Conservation (phyloP, 78 protist genomes). For the Speleostelium caveatum region DNA sequence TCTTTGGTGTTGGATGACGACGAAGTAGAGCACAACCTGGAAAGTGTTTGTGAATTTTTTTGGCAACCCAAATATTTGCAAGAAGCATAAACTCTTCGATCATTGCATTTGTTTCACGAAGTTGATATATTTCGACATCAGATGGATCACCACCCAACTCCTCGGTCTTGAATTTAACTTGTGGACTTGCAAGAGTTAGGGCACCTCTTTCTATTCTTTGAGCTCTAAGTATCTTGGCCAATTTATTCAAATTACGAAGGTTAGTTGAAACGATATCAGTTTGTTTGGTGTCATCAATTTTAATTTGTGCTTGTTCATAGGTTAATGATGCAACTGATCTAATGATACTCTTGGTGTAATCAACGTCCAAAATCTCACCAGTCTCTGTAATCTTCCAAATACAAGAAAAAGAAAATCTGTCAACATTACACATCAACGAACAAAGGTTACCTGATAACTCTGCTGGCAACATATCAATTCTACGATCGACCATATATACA, state of each 20-base stretch:
- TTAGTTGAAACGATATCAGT: constrained; percentile 24
- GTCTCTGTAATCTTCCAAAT: constrained; percentile 76
- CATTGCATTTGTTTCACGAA: constrained; percentile 83
- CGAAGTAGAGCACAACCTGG: constrained; percentile 92
- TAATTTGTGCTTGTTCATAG: constrained; percentile 91
- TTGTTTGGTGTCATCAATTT: constrained; percentile 59
- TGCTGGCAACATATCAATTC: constrained; percentile 94
- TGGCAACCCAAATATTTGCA: constrained; percentile 95
- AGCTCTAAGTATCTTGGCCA: constrained; percentile 37
- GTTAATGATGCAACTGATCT: constrained; percentile 90
- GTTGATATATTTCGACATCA: constrained; percentile 84
- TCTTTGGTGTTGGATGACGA: constrained; percentile 83
- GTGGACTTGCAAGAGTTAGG: constrained; percentile 90
- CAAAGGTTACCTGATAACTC: constrained; percentile 89
- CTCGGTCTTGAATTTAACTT: constrained; percentile 91
- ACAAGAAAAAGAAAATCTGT: constrained; percentile 92
- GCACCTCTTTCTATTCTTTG: constrained; percentile 90
- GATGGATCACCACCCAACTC: constrained; percentile 83
- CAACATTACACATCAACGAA: constrained; percentile 91
- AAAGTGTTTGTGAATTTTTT: constrained; percentile 66
- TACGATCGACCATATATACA: constrained; percentile 88
- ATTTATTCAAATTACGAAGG: neutral
- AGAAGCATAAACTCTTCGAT: constrained; percentile 98
- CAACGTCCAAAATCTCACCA: constrained; percentile 76
- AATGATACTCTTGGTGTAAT: constrained; percentile 89